phyloP scores from a whole-genome alignment of 2,329 filamentous ascomycete genomes.

The Penicillium sp. region DNA sequence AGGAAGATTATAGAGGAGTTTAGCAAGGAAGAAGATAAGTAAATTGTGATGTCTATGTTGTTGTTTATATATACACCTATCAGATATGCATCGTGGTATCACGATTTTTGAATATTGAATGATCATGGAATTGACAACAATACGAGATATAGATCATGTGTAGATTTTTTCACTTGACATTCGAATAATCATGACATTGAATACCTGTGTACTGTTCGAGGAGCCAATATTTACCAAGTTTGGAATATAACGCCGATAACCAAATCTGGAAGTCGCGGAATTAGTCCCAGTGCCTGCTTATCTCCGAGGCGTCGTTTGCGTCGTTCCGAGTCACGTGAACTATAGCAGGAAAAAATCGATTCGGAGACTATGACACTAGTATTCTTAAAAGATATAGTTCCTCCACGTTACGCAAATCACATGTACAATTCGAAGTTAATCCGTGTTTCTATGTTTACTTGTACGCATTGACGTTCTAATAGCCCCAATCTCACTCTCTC shows the following conservation, averaged over 20 bases:
- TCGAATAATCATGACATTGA: neutral
- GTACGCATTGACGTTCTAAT: neutral
- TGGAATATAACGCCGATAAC: neutral
- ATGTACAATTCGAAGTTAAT: neutral
- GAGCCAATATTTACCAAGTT: neutral
- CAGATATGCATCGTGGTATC: too few relatives aligned
- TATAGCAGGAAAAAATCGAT: neutral
- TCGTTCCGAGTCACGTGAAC: neutral
- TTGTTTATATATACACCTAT: neutral
- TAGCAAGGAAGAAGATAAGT: neutral
- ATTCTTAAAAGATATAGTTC: neutral
- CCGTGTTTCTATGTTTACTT: neutral
- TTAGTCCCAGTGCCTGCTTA: slow-evolving; percentile 4
- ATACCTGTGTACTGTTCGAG: neutral
- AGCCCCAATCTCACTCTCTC: neutral
- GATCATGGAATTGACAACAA: too few relatives aligned
- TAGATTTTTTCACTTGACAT: too few relatives aligned
- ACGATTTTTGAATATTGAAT: neutral
- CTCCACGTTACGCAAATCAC: neutral
- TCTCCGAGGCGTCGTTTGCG: slow-evolving; percentile 6
- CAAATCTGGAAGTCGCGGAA: neutral
- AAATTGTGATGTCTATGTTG: neutral
- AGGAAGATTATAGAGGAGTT: slow-evolving; percentile 7
- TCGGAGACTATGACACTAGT: too few relatives aligned
- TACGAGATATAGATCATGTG: too few relatives aligned